Evolutionary conservation across 2,329 filamentous ascomycete genomes (phyloP).

Genomic region (Neofusicoccum sp.): DNA sequence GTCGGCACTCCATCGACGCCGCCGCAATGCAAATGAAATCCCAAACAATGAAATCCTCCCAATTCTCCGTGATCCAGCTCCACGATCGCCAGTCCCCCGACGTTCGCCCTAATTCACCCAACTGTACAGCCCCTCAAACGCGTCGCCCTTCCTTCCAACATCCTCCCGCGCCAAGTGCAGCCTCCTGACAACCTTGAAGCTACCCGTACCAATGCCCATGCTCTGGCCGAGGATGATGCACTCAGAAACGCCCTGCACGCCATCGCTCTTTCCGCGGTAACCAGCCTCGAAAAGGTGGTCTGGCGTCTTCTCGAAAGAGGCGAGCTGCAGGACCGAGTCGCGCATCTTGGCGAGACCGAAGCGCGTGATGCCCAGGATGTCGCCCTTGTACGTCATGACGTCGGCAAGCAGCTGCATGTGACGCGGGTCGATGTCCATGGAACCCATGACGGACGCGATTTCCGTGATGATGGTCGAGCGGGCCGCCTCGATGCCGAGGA

Average conservation of each 20-base stretch:
- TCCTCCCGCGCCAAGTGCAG: conserved; percentile 65
- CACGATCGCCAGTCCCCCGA: background rate
- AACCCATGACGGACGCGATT: conserved; percentile 84
- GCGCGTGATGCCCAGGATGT: conserved; percentile 92
- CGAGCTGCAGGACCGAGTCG: conserved; percentile 88
- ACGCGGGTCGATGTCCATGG: conserved; percentile 93
- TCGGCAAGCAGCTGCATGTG: conserved; percentile 98
- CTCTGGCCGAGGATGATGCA: conserved; percentile 98
- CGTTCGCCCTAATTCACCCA: background rate
- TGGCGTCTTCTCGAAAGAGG: conserved; percentile 96
- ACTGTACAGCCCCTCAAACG: conserved; percentile 57
- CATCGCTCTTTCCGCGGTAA: conserved; percentile 84
- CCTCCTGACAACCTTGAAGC: conserved; percentile 81
- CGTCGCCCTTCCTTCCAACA: conserved; percentile 55
- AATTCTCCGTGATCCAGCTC: background rate
- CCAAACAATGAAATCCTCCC: background rate
- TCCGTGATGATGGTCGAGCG: conserved; percentile 84
- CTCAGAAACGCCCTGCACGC: conserved; percentile 90
- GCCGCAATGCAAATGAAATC: conserved; percentile 15
- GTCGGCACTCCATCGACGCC: too few species aligned
- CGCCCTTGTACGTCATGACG: conserved; percentile 98
- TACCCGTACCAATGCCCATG: conserved; percentile 86
- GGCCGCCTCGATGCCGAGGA: conserved; percentile 93
- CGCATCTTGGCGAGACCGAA: conserved; percentile 97
- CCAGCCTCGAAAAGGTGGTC: conserved; percentile 97